phyloP scores from a whole-genome alignment of 1,284 basidiomycete genomes.

The Mrakiaceae sp. region DNA sequence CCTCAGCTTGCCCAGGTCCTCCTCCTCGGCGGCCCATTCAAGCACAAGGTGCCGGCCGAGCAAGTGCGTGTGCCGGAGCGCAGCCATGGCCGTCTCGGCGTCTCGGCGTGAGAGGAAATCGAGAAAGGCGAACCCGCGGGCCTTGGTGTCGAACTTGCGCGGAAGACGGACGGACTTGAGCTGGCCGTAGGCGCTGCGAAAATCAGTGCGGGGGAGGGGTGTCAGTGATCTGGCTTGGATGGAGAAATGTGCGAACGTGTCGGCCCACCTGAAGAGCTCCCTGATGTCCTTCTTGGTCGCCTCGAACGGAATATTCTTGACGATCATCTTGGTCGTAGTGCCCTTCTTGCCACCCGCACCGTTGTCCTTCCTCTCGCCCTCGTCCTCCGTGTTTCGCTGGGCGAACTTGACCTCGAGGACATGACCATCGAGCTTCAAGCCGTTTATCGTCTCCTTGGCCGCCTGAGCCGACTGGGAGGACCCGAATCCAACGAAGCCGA shows the following conservation, averaged over 20 bases:
- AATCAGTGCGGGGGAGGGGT: not conserved
- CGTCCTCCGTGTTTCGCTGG: conserved; percentile 63
- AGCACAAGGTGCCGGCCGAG: conserved; percentile 88
- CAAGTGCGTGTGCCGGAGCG: conserved; percentile 85
- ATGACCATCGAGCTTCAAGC: conserved; percentile 79
- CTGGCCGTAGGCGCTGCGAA: conserved; percentile 64
- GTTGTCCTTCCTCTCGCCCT: conserved; percentile 29
- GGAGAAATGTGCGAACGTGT: not conserved
- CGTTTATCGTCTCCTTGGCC: conserved; percentile 69
- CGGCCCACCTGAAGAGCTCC: conserved; percentile 64
- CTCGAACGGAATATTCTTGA: conserved; percentile 97
- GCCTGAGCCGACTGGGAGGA: conserved; percentile 58
- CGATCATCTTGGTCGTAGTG: conserved; percentile 78
- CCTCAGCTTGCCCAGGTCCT: conserved; percentile 60
- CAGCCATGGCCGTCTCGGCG: conserved; percentile 70
- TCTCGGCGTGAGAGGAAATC: conserved; percentile 81
- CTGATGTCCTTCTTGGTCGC: conserved; percentile 84
- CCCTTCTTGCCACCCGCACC: conserved; percentile 36
- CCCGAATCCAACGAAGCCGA: conserved; percentile 89
- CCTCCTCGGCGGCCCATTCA: conserved; percentile 75
- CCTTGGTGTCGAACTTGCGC: conserved; percentile 70
- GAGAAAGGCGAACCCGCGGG: conserved; percentile 90
- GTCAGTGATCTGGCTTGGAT: not conserved
- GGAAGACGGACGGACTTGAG: conserved; percentile 84
- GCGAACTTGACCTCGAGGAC: conserved; percentile 75